phyloP scores from a whole-genome alignment of 768 basidiomycete species.

The Glaciozyma antarctica region DNA sequence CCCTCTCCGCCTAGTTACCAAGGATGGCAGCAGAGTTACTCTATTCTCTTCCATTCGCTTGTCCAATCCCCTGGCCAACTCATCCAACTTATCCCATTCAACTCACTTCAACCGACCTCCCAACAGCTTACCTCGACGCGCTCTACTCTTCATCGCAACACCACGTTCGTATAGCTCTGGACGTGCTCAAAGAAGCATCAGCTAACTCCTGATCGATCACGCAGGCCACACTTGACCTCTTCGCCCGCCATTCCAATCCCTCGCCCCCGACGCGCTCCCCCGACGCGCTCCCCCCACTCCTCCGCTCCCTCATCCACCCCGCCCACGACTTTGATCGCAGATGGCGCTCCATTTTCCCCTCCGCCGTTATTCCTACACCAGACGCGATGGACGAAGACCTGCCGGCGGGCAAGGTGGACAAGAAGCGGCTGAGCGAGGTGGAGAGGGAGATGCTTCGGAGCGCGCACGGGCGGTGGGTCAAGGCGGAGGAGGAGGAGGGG shows the following conservation, averaged over 20 bases:
- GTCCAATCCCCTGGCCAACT: constrained; percentile 18
- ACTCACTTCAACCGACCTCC: constrained; percentile 13
- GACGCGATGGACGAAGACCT: background rate
- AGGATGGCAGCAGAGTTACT: background rate
- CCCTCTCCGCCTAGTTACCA: too few relatives aligned
- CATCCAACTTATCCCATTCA: constrained; percentile 21
- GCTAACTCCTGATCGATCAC: background rate
- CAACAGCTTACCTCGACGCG: constrained; percentile 10
- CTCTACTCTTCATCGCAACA: background rate
- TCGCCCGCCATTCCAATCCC: constrained; percentile 14
- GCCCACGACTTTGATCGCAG: constrained; percentile 19
- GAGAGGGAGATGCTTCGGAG: background rate
- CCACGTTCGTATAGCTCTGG: too few relatives aligned
- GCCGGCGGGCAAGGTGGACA: background rate
- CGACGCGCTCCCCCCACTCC: background rate
- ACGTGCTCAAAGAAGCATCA: too few relatives aligned
- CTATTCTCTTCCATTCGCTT: constrained; percentile 7
- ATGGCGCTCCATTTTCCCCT: background rate
- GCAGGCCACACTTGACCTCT: constrained; percentile 18
- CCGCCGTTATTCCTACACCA: background rate
- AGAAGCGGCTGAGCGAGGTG: background rate
- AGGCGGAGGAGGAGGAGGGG: constrained; percentile 11
- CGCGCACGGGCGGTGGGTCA: constrained; percentile 5
- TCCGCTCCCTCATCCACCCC: background rate
- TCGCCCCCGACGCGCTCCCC: background rate